phyloP scores from a whole-genome alignment of 2,329 filamentous ascomycete genomes.

The Triangularia verruculosa region DNA sequence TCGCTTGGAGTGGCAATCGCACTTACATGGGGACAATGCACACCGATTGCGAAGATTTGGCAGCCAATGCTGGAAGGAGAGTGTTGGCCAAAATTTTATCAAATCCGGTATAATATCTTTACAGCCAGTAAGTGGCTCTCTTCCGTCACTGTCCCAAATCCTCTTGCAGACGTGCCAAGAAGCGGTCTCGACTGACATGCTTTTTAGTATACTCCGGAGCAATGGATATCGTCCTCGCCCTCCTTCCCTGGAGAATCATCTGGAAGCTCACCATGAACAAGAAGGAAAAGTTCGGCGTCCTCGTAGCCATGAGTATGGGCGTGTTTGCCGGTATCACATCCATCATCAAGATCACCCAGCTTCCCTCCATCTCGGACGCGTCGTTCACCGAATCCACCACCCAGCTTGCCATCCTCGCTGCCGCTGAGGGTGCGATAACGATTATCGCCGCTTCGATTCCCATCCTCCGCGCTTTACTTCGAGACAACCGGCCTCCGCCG shows the following conservation, averaged over 20 bases:
- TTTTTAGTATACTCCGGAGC: conserved; percentile 24
- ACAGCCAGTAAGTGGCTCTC: conserved; percentile 27
- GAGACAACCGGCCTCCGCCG: conserved; percentile 22
- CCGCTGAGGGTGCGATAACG: conserved; percentile 26
- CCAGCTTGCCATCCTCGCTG: conserved; percentile 23
- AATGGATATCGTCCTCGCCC: conserved; percentile 39
- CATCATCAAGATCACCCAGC: conserved; percentile 27
- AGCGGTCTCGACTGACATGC: background rate
- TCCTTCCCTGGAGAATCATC: conserved; percentile 42
- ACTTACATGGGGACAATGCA: conserved; percentile 34
- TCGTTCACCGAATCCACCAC: conserved; percentile 25
- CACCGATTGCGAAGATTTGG: conserved; percentile 33
- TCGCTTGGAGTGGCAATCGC: conserved; percentile 28
- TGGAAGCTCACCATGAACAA: conserved; percentile 39
- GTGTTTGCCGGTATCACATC: conserved; percentile 34
- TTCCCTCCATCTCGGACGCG: conserved; percentile 25
- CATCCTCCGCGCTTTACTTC: conserved; percentile 25
- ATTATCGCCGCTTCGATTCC: conserved; percentile 28
- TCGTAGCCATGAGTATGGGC: conserved; percentile 43
- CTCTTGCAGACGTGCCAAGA: background rate
- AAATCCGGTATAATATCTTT: conserved; percentile 35
- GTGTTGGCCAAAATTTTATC: conserved; percentile 33
- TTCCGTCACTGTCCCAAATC: conserved; percentile 21
- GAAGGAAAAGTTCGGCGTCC: conserved; percentile 41
- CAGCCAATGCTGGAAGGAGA: conserved; percentile 25